Base-by-base conservation (phyloP, 495 filamentous ascomycete species). In the Schizothecium vesticola region DNA sequence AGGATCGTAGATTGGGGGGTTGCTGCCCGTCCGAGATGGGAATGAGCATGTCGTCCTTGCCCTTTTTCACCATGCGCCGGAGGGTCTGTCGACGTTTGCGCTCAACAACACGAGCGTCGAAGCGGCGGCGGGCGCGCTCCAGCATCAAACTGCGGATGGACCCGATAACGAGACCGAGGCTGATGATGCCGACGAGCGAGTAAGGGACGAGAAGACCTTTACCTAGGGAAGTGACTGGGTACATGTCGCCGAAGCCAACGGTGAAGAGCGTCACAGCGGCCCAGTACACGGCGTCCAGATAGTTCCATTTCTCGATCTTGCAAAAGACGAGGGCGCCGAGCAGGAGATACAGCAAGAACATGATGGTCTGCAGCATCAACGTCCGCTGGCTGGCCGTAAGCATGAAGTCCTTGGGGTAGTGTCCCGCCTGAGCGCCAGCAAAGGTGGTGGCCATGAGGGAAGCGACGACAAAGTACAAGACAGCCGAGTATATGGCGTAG, bases 311-410 rank as follows among this genome's bases (percentile, higher is more conserved):
- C 77, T 97, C 93, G 43, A 96, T 79, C 10, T 82, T 82, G 9
- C 84, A 84, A 73, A 89, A 97, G 1, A 95, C 80, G 19, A 89
- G 78, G 1, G 92, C 87, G 7, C 93, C 92, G 13, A 90, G 71
- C 3, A 93, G 84, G 11, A 96, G 82, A 71, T 95, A 96, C 9
- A 89, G 78, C 59, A 91, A 81, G 75, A 96, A 90, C 26, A 84
- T 78, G 72, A 95, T 94, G 1, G 92, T 96, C 72, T 96, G 93
- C 28, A 96, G 78, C 91, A 96, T 96, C 33, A 97, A 77, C 0
- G 92, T 95, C 25, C 93, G 84, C 77, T 96, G 92, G 67, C 86
- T 87, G 56, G 83, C 82, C 3, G 89, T 93, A 28, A 93, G 82
- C 56, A 87, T 84, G 76, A 92, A 94, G 62, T 92, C 86, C 57